phyloP scores from a whole-genome alignment of 2,329 filamentous ascomycete species.

The Colletotrichum sp. region DNA sequence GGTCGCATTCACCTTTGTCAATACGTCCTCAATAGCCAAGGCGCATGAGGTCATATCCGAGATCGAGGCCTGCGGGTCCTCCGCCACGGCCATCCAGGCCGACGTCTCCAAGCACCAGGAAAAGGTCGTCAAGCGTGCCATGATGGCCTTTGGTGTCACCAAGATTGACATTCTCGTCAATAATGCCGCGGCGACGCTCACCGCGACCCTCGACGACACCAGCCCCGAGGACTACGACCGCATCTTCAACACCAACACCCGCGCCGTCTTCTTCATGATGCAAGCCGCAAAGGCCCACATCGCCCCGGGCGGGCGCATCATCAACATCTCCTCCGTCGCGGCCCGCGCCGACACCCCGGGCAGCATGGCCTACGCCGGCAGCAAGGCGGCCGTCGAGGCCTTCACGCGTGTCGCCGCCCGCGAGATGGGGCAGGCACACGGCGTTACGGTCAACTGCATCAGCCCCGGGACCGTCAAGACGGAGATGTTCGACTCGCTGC shows the following conservation, averaged over 20 bases:
- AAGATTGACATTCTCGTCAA: constrained; percentile 25
- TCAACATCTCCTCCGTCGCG: constrained; percentile 26
- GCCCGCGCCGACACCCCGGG: constrained; percentile 17
- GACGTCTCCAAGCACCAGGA: constrained; percentile 23
- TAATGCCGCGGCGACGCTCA: constrained; percentile 22
- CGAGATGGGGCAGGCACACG: constrained; percentile 20
- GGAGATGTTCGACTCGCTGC: constrained; percentile 20
- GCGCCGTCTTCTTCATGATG: constrained; percentile 24
- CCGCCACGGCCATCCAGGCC: constrained; percentile 24
- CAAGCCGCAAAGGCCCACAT: constrained; percentile 21
- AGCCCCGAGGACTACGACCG: constrained; percentile 22
- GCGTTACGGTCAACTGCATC: constrained; percentile 23
- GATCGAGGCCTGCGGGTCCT: constrained; percentile 26
- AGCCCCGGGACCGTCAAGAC: constrained; percentile 22
- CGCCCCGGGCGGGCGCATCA: constrained; percentile 22
- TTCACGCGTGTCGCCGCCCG: constrained; percentile 23
- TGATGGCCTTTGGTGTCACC: constrained; percentile 23
- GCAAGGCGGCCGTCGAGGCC: constrained; percentile 22
- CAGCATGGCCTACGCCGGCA: constrained; percentile 23
- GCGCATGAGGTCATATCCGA: constrained; percentile 24
- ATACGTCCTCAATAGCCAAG: constrained; percentile 22
- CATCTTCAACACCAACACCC: constrained; percentile 21
- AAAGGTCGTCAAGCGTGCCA: constrained; percentile 20
- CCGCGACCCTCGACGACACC: constrained; percentile 20
- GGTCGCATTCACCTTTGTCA: constrained; percentile 23